A percentile compares a stretch with the other conserved stretches of the same genome.
Conservation (phyloP, 345 rosid species). For the Bruguiera sexangula region DNA sequence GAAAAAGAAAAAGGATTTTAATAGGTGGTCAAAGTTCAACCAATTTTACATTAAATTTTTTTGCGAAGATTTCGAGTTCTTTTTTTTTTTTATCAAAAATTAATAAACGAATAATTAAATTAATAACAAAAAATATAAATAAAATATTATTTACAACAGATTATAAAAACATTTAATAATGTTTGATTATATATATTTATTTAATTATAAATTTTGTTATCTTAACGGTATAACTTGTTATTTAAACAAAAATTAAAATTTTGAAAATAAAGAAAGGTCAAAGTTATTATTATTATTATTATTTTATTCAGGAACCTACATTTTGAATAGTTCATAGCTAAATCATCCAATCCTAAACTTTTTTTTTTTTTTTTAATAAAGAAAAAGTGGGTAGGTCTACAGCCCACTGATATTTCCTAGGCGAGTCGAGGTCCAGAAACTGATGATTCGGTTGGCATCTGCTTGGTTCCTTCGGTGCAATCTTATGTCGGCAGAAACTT, state of each 20-base stretch:
- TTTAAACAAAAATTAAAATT: no score
- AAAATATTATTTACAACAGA: background rate
- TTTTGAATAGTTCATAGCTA: no score
- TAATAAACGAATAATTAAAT: background rate
- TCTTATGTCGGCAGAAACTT: no score
- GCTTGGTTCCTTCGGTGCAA: background rate
- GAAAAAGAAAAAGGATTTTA: no score
- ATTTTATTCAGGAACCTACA: background rate
- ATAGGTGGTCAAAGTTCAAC: background rate
- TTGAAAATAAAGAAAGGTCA: no score
- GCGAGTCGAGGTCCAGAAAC: background rate
- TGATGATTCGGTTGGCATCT: slow-evolving; percentile 1
- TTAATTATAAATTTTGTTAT: background rate
- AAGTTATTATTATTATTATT: no score
- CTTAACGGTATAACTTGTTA: background rate
- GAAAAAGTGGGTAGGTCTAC: background rate
- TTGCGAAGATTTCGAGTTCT: background rate
- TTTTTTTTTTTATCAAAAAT: background rate
- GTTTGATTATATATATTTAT: background rate
- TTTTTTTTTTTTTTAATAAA: no score
- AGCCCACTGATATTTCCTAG: background rate
- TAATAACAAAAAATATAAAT: background rate
- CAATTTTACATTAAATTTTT: background rate
- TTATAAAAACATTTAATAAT: background rate
- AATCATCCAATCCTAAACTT: no score